Conservation (phyloP, 2,329 filamentous ascomycete genomes). For the Monilinia vaccinii-corymbosi region DNA sequence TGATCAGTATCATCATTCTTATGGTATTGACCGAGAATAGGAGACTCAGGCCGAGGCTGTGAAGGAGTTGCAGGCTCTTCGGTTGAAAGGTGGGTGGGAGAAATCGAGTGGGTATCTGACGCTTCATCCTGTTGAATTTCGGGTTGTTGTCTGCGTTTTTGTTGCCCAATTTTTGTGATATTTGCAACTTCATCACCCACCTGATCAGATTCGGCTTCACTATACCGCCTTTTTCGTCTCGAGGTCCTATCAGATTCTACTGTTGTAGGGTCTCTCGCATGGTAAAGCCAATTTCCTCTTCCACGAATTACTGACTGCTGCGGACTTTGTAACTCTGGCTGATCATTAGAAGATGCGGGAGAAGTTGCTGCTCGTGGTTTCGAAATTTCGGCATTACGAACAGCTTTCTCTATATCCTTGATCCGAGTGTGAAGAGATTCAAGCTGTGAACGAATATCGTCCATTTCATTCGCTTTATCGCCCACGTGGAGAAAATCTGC, state of each 20-base stretch:
- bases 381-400: background rate
- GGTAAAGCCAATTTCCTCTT: background rate
- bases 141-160: background rate
- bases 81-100: background rate
- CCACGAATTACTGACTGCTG: background rate
- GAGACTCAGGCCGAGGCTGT: background rate
- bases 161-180: background rate
- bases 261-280: background rate
- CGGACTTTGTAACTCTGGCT: background rate
- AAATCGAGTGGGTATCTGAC: background rate
- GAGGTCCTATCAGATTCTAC: background rate
- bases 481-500: conserved; percentile 14
- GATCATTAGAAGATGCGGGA: background rate
- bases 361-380: background rate
- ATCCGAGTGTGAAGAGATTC: background rate
- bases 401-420: background rate
- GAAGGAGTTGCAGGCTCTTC: background rate
- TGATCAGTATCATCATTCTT: background rate
- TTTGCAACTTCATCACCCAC: background rate
- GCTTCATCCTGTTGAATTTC: background rate
- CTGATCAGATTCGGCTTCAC: background rate
- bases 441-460: conserved; percentile 12
- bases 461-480: conserved; percentile 23
- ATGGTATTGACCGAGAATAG: conserved; percentile 6
- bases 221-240: background rate